Evolutionary conservation across 352 stramenopile genomes (phyloP), one percentile per base, ranked within the genome.

Genomic region (Plasmopara halstedii): DNA sequence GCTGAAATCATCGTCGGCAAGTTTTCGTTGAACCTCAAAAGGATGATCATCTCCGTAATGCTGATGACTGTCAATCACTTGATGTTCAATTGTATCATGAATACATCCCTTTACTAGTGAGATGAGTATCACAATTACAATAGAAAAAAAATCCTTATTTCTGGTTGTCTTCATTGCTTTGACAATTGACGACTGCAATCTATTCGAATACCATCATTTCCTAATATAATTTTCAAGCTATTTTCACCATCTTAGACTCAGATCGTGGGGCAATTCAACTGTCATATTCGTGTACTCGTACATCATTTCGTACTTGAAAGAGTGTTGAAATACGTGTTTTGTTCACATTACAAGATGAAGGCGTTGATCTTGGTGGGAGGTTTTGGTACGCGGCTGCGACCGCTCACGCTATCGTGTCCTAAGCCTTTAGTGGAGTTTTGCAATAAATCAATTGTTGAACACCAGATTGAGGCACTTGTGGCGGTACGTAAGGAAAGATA

Each of bases 371-470:
- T 95, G 23, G 83, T 95, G 22, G 85, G 85, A 14, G 85, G 85
- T 50, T 95, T 94, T 57, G 85, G 85, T 45, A 95, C 85, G 64
- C 78, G 84, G 39, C 69, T 95, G 58, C 82, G 85, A 29, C 85
- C 85, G 53, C 79, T 95, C 19, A 95, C 85, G 41, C 80, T 95
- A 34, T 94, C 83, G 37, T 93, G 79, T 33, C 81, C 85, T 36
- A 95, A 94, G 68, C 85, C 85, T 22, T 66, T 95, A 19, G 85
- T 95, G 33, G 85, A 95, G 55, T 95, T 95, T 64, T 92, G 80
- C 67, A 95, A 95, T 67, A 94, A 93, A 42, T 82, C 85, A 8
- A 89, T 95, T 50, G 77, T 95, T 10, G 37, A 88, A 58, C 83
- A 95, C 55, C 85, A 95, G 63, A 88, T 95, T 33, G 77, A 93